Conservation (phyloP, 129 eudicot genomes). For the Escallonia herrerae region DNA sequence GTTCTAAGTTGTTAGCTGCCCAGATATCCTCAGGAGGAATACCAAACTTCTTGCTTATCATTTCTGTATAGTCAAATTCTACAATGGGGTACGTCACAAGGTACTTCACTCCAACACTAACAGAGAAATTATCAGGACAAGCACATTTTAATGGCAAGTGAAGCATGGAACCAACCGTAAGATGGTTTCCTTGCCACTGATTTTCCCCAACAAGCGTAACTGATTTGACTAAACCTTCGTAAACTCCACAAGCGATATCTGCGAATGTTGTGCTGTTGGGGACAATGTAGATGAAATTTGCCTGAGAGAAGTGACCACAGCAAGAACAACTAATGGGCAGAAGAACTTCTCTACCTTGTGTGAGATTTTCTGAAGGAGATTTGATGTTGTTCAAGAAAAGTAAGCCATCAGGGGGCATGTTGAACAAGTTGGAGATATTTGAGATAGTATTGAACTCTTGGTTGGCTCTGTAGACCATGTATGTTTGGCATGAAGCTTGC, state of each 20-base stretch:
- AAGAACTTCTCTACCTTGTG: slow-evolving; percentile 48
- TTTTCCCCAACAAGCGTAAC: slow-evolving; percentile 39
- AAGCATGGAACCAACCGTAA: slow-evolving; percentile 34
- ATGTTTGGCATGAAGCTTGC: slow-evolving; percentile 42
- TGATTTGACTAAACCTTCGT: slow-evolving; percentile 57
- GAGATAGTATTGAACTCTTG: slow-evolving; percentile 35
- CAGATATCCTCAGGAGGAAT: slow-evolving; percentile 40
- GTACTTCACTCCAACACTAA: slow-evolving; percentile 24
- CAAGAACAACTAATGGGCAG: slow-evolving; percentile 56
- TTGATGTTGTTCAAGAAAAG: slow-evolving; percentile 34
- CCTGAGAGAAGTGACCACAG: slow-evolving; percentile 26
- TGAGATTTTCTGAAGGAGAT: slow-evolving; percentile 21
- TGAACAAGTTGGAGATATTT: slow-evolving; percentile 42
- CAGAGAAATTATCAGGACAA: slow-evolving; percentile 45
- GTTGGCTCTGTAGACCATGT: slow-evolving; percentile 45
- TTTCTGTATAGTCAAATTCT: slow-evolving; percentile 28
- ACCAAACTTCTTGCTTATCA: slow-evolving; percentile 35
- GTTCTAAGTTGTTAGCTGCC: slow-evolving; percentile 26
- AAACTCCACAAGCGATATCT: slow-evolving; percentile 44
- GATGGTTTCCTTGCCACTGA: slow-evolving; percentile 7
- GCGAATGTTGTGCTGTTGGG: slow-evolving; percentile 19
- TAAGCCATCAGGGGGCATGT: slow-evolving; percentile 13
- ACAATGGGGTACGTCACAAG: slow-evolving; percentile 62
- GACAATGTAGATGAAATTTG: slow-evolving; percentile 28
- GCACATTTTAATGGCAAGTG: slow-evolving; percentile 62